phyloP scores from a whole-genome alignment of 208 protist genomes.

The Leishmania martiniquensis region DNA sequence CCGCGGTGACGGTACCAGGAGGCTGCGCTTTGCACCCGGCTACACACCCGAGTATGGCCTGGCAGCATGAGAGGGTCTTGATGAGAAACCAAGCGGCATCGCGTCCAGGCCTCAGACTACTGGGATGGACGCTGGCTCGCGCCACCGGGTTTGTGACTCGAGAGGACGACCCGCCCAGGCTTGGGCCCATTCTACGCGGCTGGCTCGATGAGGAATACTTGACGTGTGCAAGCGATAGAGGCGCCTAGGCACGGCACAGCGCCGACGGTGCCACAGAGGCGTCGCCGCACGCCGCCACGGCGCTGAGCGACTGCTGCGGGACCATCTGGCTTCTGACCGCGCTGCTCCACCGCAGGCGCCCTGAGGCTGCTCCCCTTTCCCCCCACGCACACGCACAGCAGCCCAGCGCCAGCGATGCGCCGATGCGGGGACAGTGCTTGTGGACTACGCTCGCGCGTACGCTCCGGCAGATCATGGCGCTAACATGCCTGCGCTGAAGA shows the following conservation, averaged over 20 bases:
- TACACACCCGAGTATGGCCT: background rate
- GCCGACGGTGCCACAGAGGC: background rate
- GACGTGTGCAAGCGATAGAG: background rate
- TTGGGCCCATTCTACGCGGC: background rate
- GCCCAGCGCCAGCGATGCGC: background rate
- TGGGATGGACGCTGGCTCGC: background rate
- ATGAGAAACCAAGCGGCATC: background rate
- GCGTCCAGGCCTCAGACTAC: background rate
- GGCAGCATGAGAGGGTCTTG: background rate
- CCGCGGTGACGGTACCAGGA: background rate
- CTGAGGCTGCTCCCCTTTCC: background rate
- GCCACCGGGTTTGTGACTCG: background rate
- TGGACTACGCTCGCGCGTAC: background rate
- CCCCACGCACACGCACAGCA: too few relatives aligned
- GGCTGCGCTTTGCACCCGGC: background rate
- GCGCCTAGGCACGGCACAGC: background rate
- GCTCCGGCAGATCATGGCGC: background rate
- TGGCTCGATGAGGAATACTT: background rate
- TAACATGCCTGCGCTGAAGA: background rate
- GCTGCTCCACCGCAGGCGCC: background rate
- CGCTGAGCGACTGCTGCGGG: background rate
- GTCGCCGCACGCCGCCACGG: background rate
- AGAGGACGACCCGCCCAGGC: background rate
- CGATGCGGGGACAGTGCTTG: background rate
- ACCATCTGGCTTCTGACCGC: background rate